These are phyloP conservation scores for Debaryomyces sp. DNA, from an alignment of 1,139 yeast genomes.

Conservation along the genomic window DNA sequence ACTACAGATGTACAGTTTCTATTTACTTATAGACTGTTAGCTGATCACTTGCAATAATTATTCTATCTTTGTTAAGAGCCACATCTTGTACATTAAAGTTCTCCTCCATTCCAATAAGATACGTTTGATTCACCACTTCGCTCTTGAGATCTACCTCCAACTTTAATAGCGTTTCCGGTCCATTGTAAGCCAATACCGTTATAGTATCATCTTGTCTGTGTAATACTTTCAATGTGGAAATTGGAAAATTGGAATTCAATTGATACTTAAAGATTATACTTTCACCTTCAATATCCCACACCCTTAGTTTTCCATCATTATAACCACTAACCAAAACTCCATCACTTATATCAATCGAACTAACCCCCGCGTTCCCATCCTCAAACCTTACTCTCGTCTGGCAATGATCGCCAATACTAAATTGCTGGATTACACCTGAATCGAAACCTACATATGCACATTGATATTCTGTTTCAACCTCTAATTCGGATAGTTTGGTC, in stretches of 20 bases:
- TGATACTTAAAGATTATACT: constrained; percentile 7
- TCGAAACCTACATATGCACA: constrained; percentile 43
- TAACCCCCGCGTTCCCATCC: constrained; percentile 13
- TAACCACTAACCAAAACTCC: constrained; percentile 26
- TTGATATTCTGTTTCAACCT: constrained; percentile 32
- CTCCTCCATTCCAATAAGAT: constrained; percentile 29
- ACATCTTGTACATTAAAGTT: constrained; percentile 19
- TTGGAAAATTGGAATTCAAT: constrained; percentile 15
- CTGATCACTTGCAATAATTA: constrained; percentile 17
- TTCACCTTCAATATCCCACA: constrained; percentile 16
- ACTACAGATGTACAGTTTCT: no score
- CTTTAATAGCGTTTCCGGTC: constrained; percentile 25
- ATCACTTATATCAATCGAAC: constrained; percentile 17
- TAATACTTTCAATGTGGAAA: constrained; percentile 12
- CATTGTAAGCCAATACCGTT: constrained; percentile 20
- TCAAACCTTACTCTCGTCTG: constrained; percentile 13
- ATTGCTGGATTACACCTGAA: constrained; percentile 41
- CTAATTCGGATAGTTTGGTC: constrained; percentile 10
- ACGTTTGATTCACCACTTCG: constrained; percentile 8
- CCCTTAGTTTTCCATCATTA: constrained; percentile 20
- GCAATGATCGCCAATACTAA: constrained; percentile 24
- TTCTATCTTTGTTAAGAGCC: constrained; percentile 10
- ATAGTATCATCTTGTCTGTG: neutral
- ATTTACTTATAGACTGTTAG: neutral
- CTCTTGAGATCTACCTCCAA: constrained; percentile 13